Base-by-base conservation (phyloP, 2,329 filamentous ascomycete species). In the Fusarium burgessii region DNA sequence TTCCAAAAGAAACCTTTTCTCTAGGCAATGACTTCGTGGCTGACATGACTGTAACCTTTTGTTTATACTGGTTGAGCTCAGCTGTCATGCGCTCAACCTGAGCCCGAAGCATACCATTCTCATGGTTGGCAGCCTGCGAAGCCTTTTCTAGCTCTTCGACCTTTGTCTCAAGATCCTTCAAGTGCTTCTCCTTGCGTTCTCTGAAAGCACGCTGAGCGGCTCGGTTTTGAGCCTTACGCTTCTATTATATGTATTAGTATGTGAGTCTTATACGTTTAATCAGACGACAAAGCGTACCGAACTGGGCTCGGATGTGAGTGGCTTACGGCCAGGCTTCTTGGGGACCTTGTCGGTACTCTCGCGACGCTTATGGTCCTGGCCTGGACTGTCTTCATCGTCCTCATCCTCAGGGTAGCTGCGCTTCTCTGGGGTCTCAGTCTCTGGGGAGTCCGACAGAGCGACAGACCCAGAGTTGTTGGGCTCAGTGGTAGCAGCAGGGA, bases 301-400 rank as follows among this genome's bases (percentile, higher is more conserved):
- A 74, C 93, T 98, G 27, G 96, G 96, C 81, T 98, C 96, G 25
- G 93, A 97, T 50, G 94, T 98, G 77, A 98, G 86, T 23, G 95
- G 96, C 86, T 99, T 99, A 70, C 96, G 90, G 54, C 96, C 96
- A 7, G 96, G 95, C 84, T 98, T 99, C 89, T 98, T 98, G 27
- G 93, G 90, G 45, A 91, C 87, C 82, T 96, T 97, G 46, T 95
- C 93, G 60, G 94, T 91, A 63, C 91, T 90, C 81, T 97, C 94
- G 66, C 93, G 89, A 71, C 94, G 89, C 84, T 95, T 96, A 63
- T 85, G 82, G 18, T 83, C 82, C 45, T 83, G 83, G 58, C 84
- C 82, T 20, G 77, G 76, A 40, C 76, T 78, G 32, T 82, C 80
- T n/a, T 87, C 92, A 9, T 92, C 91, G 3, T 90, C 90, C 15